Evolutionary conservation across 2,329 filamentous ascomycete species (phyloP), one percentile per base, ranked within the genome.

Genomic region (Pseudocercospora eumusae): DNA sequence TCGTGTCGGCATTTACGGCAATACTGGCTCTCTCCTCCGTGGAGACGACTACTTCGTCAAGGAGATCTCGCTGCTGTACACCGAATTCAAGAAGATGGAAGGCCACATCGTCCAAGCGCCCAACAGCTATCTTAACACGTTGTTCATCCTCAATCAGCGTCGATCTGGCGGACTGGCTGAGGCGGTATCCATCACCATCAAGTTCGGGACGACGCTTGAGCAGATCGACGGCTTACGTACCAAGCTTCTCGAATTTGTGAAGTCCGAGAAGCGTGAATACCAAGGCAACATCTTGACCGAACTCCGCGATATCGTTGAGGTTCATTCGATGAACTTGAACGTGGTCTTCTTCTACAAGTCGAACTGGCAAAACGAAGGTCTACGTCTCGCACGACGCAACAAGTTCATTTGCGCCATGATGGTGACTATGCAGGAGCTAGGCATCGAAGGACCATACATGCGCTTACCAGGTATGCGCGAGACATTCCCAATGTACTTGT

Each of bases 81-180:
- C 93, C 13, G 93, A 97, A 73, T 97, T 97, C 81, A 97, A 97
- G 83, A 97, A 97, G 81, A 93, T 97, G 90, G 89, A 97, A 76
- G 93, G 93, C 1, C 93, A 97, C 70, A 89, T 97, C 23, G 93
- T 98, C 0, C 93, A 97, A 76, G 93, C 93, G 0, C 93, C 93
- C 10, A 98, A 98, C 83, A 96, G 90, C 61, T 87, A 96, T 40
- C 84, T 98, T 59, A 98, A 97, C 77, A 69, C 66, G 0, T 83
- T 98, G 0, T 97, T 97, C 77, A 96, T 98, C 65, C 87, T 97
- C 49, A 98, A 98, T 76, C 92, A 96, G 78, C 88, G 93, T 50
- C 89, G 93, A 58, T 96, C 92, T 33, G 93, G 93, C 66, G 90
- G 89, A 4, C 83, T 97, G 4, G 92, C 93, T 1, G 93, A 97